phyloP scores from a whole-genome alignment of 257 asterid species.

The Misopates orontium region DNA sequence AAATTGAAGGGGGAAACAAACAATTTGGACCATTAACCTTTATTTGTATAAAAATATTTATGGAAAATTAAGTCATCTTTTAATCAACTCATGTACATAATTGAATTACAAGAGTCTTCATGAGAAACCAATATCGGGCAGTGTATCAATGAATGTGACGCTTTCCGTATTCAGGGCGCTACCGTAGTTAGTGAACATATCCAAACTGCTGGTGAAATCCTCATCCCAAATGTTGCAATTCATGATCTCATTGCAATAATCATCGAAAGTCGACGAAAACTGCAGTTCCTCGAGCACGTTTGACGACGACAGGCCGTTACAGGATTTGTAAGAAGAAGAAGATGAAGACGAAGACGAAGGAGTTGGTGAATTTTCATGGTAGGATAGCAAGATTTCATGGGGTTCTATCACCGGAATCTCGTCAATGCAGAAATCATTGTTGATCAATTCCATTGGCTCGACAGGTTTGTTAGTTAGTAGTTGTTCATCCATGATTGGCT shows the following conservation, averaged over 20 bases:
- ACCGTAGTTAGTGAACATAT: too few relatives aligned
- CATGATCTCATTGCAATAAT: slow-evolving; percentile 43
- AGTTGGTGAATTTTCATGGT: slow-evolving; percentile 25
- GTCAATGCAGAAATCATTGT: slow-evolving; percentile 63
- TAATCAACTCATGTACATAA: too few relatives aligned
- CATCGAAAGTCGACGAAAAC: slow-evolving; percentile 37
- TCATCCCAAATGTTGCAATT: slow-evolving; percentile 50
- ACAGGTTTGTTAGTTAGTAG: not conserved
- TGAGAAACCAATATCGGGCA: too few relatives aligned
- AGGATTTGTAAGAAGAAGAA: too few relatives aligned
- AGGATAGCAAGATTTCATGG: slow-evolving; percentile 53
- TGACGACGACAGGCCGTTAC: not conserved
- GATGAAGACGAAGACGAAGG: slow-evolving; percentile 36
- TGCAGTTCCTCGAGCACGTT: slow-evolving; percentile 40
- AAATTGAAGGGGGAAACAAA: too few relatives aligned
- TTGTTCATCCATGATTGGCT: not conserved
- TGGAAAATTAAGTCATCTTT: too few relatives aligned
- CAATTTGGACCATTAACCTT: too few relatives aligned
- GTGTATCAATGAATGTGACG: too few relatives aligned
- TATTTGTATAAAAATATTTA: too few relatives aligned
- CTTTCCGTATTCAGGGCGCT: too few relatives aligned
- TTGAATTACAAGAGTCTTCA: too few relatives aligned
- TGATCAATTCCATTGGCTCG: not conserved
- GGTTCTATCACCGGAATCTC: slow-evolving; percentile 79
- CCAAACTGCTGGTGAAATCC: too few relatives aligned